Conservation (phyloP, 306 rosid species). For the Trifolium pratense region DNA sequence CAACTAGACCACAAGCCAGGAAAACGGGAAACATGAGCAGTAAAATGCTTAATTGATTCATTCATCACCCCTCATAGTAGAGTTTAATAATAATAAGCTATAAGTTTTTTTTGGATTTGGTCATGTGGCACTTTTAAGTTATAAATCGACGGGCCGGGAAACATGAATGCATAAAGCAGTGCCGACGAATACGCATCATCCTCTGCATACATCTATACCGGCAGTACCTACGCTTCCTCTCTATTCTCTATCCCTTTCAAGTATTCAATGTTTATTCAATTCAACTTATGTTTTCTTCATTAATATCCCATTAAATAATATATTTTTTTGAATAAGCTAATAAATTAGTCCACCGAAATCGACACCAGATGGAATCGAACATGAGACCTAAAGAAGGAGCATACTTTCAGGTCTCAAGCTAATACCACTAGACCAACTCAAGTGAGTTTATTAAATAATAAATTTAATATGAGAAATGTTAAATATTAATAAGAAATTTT, state of each 20-base stretch:
- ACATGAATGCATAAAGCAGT: conserved; percentile 54
- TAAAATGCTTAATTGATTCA: not conserved
- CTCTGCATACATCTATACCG: conserved; percentile 40
- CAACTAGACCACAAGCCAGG: conserved; percentile 47
- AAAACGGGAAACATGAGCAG: conserved; percentile 59
- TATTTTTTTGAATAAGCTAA: too few species aligned
- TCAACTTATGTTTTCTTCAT: not conserved
- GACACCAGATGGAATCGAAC: too few species aligned
- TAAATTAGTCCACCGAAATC: too few species aligned
- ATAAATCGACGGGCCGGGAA: conserved; percentile 39
- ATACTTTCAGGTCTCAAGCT: too few species aligned
- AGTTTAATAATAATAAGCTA: conserved; percentile 12
- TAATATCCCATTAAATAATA: too few species aligned
- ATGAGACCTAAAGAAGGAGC: too few species aligned
- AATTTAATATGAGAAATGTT: too few species aligned
- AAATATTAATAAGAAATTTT: too few species aligned
- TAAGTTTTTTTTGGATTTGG: not conserved
- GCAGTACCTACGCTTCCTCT: conserved; percentile 41
- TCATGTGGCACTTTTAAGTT: conserved; percentile 43
- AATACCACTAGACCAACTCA: too few species aligned
- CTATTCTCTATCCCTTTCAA: not conserved
- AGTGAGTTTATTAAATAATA: too few species aligned
- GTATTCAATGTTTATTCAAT: conserved; percentile 42
- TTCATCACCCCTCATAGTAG: conserved; percentile 33
- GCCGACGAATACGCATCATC: conserved; percentile 49